Conservation (phyloP, 768 basidiomycete genomes). For the Coprinopsis sp. region DNA sequence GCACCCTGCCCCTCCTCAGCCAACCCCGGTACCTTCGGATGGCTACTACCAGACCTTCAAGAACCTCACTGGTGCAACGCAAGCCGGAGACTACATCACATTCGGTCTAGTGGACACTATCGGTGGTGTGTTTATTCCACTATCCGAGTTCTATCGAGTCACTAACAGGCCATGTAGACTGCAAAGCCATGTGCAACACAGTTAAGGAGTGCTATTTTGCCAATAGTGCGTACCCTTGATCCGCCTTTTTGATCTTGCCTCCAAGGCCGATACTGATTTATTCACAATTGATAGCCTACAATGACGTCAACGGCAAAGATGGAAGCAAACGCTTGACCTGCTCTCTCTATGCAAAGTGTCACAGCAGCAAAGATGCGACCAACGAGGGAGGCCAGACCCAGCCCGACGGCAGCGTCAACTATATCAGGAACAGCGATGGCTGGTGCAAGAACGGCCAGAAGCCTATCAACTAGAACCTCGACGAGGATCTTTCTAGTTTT, state of each 20-base stretch:
- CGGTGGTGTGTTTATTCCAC: constrained; percentile 23
- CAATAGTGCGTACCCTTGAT: constrained; percentile 33
- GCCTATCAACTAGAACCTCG: constrained; percentile 1
- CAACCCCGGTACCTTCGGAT: constrained; percentile 17
- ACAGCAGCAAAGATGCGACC: constrained; percentile 30
- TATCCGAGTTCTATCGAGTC: not conserved
- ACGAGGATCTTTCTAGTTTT: no score
- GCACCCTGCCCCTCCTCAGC: constrained; percentile 11
- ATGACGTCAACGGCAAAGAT: constrained; percentile 43
- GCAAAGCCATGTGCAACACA: constrained; percentile 40
- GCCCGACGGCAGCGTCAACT: constrained; percentile 36
- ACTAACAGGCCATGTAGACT: constrained; percentile 24
- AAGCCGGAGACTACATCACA: constrained; percentile 37
- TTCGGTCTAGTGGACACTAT: constrained; percentile 42
- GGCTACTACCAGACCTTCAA: constrained; percentile 37
- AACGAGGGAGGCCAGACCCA: constrained; percentile 42
- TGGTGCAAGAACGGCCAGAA: constrained; percentile 29
- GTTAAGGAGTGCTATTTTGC: constrained; percentile 36
- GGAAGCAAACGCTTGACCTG: constrained; percentile 42
- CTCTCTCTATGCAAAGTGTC: constrained; percentile 36
- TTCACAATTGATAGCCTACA: constrained; percentile 28
- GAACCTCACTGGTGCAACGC: constrained; percentile 39
- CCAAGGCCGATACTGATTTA: not conserved
- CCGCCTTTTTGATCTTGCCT: not conserved
- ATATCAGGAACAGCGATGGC: constrained; percentile 37